Evolutionary conservation across 306 rosid species (phyloP).

Genomic region (Lotus japonicus): DNA sequence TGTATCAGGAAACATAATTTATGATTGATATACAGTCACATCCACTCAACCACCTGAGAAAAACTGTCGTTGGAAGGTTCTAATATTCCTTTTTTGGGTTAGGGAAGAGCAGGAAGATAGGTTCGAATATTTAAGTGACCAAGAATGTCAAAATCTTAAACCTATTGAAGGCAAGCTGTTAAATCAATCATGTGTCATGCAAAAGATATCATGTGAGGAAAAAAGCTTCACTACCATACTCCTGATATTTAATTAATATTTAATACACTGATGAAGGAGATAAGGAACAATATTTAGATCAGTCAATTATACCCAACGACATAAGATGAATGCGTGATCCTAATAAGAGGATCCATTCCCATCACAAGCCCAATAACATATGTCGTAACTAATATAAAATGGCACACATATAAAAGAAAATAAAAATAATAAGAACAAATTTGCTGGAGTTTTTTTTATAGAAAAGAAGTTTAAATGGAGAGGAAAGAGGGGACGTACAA

Average conservation of each 20-base stretch:
- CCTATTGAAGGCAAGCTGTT: neutral
- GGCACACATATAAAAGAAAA: neutral
- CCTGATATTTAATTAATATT: neutral
- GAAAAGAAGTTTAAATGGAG: neutral
- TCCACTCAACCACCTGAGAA: slow-evolving; percentile 2
- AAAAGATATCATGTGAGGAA: neutral
- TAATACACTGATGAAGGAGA: neutral
- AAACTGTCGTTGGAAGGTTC: neutral
- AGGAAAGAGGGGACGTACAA: neutral
- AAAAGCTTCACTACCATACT: neutral
- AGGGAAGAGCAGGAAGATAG: neutral
- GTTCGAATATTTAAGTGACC: neutral
- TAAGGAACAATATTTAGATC: neutral
- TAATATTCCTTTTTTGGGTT: neutral
- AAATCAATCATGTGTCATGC: neutral
- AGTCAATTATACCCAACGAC: no score
- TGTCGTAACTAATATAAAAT: neutral
- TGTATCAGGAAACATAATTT: neutral
- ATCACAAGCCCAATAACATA: neutral
- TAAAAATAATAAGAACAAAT: neutral
- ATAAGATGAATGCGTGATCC: no score
- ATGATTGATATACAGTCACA: neutral
- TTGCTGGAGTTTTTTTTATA: neutral
- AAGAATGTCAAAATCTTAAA: neutral
- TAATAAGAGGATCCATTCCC: neutral